These are phyloP conservation scores for Pleurotus salmoneostramineus DNA, from an alignment of 768 basidiomycete genomes.

Conservation along the genomic window DNA sequence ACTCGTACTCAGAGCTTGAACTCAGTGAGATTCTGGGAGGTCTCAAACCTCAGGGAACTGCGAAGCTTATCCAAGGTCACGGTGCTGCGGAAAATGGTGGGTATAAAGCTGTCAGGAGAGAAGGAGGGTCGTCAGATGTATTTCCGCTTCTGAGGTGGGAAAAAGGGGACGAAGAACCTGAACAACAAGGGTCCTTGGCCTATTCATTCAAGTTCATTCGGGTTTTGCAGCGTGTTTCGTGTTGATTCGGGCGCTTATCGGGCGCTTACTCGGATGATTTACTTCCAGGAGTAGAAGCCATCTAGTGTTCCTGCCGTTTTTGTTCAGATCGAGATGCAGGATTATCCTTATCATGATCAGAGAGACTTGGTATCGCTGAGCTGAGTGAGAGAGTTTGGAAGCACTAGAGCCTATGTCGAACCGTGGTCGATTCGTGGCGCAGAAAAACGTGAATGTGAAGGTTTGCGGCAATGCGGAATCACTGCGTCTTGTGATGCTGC, in stretches of 20 bases:
- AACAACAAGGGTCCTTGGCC: background rate
- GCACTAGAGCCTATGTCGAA: no score
- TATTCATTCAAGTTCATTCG: background rate
- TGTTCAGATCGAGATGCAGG: background rate
- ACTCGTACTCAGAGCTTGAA: no score
- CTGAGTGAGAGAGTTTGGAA: no score
- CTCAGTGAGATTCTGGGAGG: no score
- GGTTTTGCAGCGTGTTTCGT: background rate
- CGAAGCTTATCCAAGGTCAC: no score
- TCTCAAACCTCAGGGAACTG: no score
- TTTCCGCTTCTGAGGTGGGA: no score
- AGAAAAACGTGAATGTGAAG: background rate
- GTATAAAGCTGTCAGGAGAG: no score
- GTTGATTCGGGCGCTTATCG: background rate
- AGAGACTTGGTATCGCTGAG: no score
- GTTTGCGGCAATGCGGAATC: no score
- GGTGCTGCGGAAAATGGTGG: no score
- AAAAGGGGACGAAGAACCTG: background rate
- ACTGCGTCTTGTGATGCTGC: background rate
- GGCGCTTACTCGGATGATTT: background rate
- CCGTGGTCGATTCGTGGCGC: background rate
- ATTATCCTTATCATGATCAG: background rate
- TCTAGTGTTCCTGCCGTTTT: background rate
- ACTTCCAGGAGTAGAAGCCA: background rate
- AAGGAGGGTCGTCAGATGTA: no score